phyloP scores from a whole-genome alignment of 2,329 filamentous ascomycete genomes.

The Fusarium redolens region DNA sequence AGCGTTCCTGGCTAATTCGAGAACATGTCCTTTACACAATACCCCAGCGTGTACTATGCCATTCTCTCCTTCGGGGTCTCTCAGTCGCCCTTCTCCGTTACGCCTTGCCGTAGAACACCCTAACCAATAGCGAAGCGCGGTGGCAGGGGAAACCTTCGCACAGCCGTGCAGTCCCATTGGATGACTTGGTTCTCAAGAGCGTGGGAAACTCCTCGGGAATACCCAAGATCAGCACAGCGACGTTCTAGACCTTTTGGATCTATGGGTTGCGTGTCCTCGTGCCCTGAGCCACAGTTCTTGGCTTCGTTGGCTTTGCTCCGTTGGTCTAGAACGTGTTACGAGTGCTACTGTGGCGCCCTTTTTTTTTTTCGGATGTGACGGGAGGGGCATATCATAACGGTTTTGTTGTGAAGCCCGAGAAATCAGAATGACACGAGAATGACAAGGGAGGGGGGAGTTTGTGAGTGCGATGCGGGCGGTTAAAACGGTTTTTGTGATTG shows the following conservation, averaged over 20 bases:
- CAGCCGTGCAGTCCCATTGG: slow-evolving; percentile 3
- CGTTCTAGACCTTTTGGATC: slow-evolving; percentile 17
- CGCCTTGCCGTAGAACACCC: not conserved
- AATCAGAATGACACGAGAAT: not conserved
- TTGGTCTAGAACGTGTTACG: slow-evolving; percentile 29
- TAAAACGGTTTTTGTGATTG: slow-evolving; percentile 14
- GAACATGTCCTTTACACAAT: not conserved
- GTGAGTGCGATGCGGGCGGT: not conserved
- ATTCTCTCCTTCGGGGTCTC: not conserved
- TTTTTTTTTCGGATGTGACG: slow-evolving; percentile 18
- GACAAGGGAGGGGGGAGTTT: not conserved
- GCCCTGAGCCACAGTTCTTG: slow-evolving; percentile 39
- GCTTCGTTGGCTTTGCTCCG: not conserved
- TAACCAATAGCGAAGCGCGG: slow-evolving; percentile 14
- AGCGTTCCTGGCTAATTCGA: slow-evolving; percentile 20
- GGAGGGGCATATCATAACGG: slow-evolving; percentile 24
- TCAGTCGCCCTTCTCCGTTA: slow-evolving; percentile 12
- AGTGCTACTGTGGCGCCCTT: slow-evolving; percentile 20
- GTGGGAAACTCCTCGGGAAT: slow-evolving; percentile 43
- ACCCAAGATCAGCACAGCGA: slow-evolving; percentile 16
- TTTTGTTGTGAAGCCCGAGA: slow-evolving; percentile 8
- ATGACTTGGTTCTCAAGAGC: not conserved
- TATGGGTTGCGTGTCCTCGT: slow-evolving; percentile 32
- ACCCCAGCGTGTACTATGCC: slow-evolving; percentile 1
- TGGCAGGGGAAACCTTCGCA: not conserved